Conservation (phyloP, 2,329 filamentous ascomycete genomes). For the Coniella lustricola region DNA sequence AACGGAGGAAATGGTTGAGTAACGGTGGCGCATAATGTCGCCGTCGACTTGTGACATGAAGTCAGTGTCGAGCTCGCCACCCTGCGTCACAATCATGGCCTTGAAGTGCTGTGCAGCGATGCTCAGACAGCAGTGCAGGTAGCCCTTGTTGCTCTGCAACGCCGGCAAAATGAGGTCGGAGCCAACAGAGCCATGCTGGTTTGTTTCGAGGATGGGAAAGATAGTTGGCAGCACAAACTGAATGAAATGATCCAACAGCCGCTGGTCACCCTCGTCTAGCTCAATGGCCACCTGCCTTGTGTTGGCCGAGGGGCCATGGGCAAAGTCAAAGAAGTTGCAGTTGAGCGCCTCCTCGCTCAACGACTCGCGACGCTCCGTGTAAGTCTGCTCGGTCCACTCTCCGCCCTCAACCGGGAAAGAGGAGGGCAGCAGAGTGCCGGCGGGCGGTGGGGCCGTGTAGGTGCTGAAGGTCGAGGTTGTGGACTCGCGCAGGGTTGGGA, state of each 20-base stretch:
- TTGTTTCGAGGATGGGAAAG: conserved; percentile 86
- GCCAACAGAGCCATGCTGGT: conserved; percentile 75
- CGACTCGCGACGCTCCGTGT: conserved; percentile 61
- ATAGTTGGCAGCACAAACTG: conserved; percentile 79
- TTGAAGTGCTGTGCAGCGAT: conserved; percentile 90
- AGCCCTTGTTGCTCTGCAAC: conserved; percentile 84
- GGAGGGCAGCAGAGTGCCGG: conserved; percentile 55
- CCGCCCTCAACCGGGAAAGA: conserved; percentile 49
- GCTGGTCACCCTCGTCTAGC: conserved; percentile 81
- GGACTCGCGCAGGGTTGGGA: conserved; percentile 78
- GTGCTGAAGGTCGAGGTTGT: conserved; percentile 89
- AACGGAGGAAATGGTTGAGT: conserved; percentile 76
- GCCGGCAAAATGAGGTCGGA: conserved; percentile 81
- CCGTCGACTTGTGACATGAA: conserved; percentile 80
- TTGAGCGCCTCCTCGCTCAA: conserved; percentile 60
- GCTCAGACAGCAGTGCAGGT: conserved; percentile 92
- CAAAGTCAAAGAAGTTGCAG: conserved; percentile 77
- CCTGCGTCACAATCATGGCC: conserved; percentile 58
- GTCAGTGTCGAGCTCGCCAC: conserved; percentile 75
- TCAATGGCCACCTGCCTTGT: conserved; percentile 67
- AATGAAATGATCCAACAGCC: conserved; percentile 84
- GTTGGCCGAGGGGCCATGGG: conserved; percentile 57
- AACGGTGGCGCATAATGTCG: conserved; percentile 89
- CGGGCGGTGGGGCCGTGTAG: conserved; percentile 70
- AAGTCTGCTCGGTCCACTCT: conserved; percentile 69